Conservation (phyloP, 1,284 basidiomycete species). For the Cryptococcus wingfieldii region DNA sequence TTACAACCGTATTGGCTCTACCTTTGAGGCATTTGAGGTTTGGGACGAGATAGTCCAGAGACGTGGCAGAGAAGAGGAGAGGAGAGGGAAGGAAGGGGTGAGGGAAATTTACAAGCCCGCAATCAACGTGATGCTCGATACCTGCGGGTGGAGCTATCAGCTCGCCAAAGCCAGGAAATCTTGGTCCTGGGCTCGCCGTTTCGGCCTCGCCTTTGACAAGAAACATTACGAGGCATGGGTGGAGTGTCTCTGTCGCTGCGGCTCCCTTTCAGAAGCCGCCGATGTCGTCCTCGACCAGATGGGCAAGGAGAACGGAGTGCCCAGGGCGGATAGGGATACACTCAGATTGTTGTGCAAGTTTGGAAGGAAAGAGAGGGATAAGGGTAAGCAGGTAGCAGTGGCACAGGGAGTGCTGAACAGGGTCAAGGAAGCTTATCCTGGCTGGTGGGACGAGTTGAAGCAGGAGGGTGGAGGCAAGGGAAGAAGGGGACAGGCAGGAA, state of each 20-base stretch:
- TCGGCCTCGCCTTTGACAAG: constrained; percentile 56
- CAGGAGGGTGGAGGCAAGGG: too few relatives aligned
- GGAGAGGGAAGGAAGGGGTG: constrained; percentile 25
- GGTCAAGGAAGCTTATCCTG: constrained; percentile 27
- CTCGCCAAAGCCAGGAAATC: constrained; percentile 56
- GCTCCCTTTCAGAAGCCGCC: constrained; percentile 64
- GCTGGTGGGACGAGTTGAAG: constrained; percentile 29
- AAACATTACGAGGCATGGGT: constrained; percentile 69
- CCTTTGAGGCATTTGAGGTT: constrained; percentile 65
- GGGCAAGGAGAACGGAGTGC: constrained; percentile 30
- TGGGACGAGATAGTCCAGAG: constrained; percentile 69
- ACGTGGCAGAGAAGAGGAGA: constrained; percentile 50
- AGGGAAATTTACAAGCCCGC: constrained; percentile 58
- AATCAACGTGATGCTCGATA: constrained; percentile 78
- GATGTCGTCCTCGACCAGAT: constrained; percentile 64
- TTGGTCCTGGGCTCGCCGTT: constrained; percentile 54
- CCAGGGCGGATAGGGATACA: constrained; percentile 36
- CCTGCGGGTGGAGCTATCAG: constrained; percentile 64
- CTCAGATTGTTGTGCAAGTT: constrained; percentile 47
- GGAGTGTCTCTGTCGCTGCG: constrained; percentile 77
- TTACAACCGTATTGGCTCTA: constrained; percentile 71
- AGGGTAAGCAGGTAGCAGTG: constrained; percentile 3
- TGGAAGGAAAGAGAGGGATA: constrained; percentile 23
- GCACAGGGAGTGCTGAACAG: constrained; percentile 8
- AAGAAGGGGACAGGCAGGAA: neutral